These are phyloP conservation scores for Camelina hispida DNA, from an alignment of 345 rosid species.

Conservation along the genomic window DNA sequence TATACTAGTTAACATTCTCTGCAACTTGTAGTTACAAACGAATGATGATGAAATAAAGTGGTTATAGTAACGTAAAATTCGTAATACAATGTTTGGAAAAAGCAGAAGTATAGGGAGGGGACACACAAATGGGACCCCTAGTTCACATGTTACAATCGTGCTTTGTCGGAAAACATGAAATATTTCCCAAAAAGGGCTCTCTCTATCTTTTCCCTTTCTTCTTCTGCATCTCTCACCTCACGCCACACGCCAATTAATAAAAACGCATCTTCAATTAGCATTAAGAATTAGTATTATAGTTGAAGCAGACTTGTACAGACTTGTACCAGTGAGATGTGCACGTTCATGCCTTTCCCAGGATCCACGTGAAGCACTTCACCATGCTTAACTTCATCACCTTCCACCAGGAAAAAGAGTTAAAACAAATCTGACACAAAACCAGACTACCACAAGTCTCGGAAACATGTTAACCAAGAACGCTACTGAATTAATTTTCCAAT, in stretches of 20 bases:
- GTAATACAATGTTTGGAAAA: background rate
- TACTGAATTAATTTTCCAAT: too few relatives aligned
- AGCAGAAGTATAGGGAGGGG: background rate
- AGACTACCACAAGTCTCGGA: too few relatives aligned
- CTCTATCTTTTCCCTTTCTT: slow-evolving; percentile 22
- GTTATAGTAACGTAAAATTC: slow-evolving; percentile 13
- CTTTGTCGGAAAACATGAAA: slow-evolving; percentile 47
- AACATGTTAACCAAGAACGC: too few relatives aligned
- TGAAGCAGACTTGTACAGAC: too few relatives aligned
- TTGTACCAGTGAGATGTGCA: too few relatives aligned
- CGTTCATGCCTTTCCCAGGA: too few relatives aligned
- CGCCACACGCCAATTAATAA: slow-evolving; percentile 34
- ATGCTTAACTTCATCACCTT: too few relatives aligned
- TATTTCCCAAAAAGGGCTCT: slow-evolving; percentile 43
- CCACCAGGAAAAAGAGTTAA: too few relatives aligned
- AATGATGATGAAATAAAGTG: slow-evolving; percentile 11
- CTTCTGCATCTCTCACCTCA: slow-evolving; percentile 24
- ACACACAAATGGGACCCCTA: slow-evolving; percentile 43
- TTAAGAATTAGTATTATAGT: too few relatives aligned
- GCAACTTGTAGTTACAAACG: slow-evolving; percentile 25
- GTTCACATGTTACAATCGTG: slow-evolving; percentile 61
- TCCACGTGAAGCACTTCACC: too few relatives aligned
- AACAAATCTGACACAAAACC: too few relatives aligned
- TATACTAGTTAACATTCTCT: slow-evolving; percentile 3
- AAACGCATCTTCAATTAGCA: background rate